These are phyloP conservation scores for Hypoxylon cercidicola DNA, from an alignment of 495 filamentous ascomycete genomes.

Conservation along the genomic window DNA sequence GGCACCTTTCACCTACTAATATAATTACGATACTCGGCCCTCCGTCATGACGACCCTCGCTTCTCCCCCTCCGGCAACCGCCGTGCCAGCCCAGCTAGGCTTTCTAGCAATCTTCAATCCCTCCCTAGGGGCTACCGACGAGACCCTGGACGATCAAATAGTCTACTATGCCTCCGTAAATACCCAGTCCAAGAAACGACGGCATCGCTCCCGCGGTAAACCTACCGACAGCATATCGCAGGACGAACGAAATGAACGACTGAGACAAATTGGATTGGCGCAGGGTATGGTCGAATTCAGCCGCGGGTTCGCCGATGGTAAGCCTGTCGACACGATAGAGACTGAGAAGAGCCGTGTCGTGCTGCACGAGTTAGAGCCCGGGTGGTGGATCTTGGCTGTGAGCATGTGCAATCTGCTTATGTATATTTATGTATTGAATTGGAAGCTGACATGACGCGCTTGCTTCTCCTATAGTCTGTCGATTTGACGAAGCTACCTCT, in stretches of 20 bases:
- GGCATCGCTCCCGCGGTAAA: constrained; percentile 50
- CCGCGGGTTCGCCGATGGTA: constrained; percentile 81
- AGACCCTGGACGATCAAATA: constrained; percentile 88
- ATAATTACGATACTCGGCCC: constrained; percentile 8
- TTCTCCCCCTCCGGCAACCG: constrained; percentile 32
- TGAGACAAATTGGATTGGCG: constrained; percentile 95
- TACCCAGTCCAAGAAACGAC: constrained; percentile 50
- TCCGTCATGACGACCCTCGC: constrained; percentile 27
- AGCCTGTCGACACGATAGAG: constrained; percentile 84
- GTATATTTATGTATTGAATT: too few relatives aligned
- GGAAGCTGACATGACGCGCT: constrained; percentile 7
- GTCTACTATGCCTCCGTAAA: constrained; percentile 86
- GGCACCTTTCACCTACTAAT: constrained; percentile 25
- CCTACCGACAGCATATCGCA: constrained; percentile 55
- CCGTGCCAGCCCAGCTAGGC: constrained; percentile 83
- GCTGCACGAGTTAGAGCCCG: constrained; percentile 78
- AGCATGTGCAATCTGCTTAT: constrained; percentile 32
- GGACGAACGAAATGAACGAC: constrained; percentile 78
- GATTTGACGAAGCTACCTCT: constrained; percentile 73
- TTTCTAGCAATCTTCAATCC: constrained; percentile 96
- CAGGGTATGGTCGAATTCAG: constrained; percentile 98
- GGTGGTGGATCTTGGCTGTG: constrained; percentile 97
- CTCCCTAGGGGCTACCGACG: constrained; percentile 84
- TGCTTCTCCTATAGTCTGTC: constrained; percentile 64
- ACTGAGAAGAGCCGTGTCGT: constrained; percentile 88